A percentile compares a stretch with the other conserved stretches of the same genome.
Evolutionary conservation across 805 yeast genomes (phyloP).

Genomic region (Candida germanica): DNA sequence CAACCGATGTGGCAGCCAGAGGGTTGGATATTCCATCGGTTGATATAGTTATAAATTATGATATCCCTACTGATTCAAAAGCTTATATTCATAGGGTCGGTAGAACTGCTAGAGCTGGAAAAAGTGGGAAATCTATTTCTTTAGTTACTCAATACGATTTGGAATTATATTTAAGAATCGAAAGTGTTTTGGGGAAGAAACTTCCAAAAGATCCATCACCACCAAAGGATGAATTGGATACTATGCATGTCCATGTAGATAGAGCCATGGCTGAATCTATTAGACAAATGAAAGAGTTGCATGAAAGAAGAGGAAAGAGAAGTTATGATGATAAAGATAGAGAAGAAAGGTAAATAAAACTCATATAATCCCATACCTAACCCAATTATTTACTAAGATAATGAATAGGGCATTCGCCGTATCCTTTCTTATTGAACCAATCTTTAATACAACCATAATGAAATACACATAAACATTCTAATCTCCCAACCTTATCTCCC

Average conservation of each 20-base stretch:
- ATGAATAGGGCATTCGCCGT: slow-evolving; percentile 86
- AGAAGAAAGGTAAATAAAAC: slow-evolving; percentile 4
- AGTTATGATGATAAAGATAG: slow-evolving; percentile 25
- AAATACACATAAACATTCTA: slow-evolving; percentile 92
- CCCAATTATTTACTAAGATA: slow-evolving; percentile 20
- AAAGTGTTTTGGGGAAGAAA: slow-evolving; percentile 78
- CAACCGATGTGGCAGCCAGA: slow-evolving; percentile 88
- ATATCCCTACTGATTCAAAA: slow-evolving; percentile 80
- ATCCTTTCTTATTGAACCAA: slow-evolving; percentile 87
- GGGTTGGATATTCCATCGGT: slow-evolving; percentile 83
- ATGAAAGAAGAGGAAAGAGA: slow-evolving; percentile 27
- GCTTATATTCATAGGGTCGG: slow-evolving; percentile 89
- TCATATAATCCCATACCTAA: neutral
- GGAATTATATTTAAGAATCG: slow-evolving; percentile 84
- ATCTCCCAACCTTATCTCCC: slow-evolving; percentile 85
- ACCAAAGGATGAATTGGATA: slow-evolving; percentile 70
- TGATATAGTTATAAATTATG: slow-evolving; percentile 73
- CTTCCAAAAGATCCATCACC: slow-evolving; percentile 77
- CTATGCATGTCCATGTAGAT: slow-evolving; percentile 83
- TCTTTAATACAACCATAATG: slow-evolving; percentile 87
- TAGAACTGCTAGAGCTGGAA: slow-evolving; percentile 92
- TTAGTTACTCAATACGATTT: slow-evolving; percentile 93
- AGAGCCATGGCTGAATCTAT: slow-evolving; percentile 90
- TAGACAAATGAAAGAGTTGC: slow-evolving; percentile 68
- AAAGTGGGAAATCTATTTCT: slow-evolving; percentile 83